Evolutionary conservation across 192 early-diverging fungal species (phyloP).

Genomic region (Podila clonocystis): DNA sequence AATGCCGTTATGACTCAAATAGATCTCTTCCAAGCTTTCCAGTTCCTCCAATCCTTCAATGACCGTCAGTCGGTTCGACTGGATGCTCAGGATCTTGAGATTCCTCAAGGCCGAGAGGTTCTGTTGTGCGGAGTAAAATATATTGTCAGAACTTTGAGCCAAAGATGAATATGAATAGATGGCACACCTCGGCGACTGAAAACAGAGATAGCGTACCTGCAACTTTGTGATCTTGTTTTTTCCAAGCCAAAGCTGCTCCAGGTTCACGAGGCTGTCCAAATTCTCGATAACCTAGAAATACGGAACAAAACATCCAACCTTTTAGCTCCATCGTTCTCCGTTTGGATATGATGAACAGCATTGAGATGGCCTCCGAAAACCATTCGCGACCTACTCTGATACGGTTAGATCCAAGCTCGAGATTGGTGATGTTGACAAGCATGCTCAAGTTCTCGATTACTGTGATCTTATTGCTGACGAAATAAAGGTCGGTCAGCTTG

Average conservation of each 20-base stretch:
- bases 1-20: conserved; percentile 93
- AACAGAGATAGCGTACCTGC: conserved; percentile 57
- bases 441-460: conserved; percentile 78
- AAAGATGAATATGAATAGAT: background rate
- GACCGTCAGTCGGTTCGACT: conserved; percentile 87
- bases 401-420: conserved; percentile 96
- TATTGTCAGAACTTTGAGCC: background rate
- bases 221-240: conserved; percentile 96
- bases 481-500: conserved; percentile 81
- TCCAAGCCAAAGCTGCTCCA: conserved; percentile 94
- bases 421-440: conserved; percentile 75
- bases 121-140: conserved; percentile 32
- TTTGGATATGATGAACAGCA: too few relatives aligned
- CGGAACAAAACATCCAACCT: background rate
- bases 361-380: too few relatives aligned
- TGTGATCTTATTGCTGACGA: conserved; percentile 94
- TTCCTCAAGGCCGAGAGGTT: conserved; percentile 70
- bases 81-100: conserved; percentile 77
- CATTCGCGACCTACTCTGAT: conserved; percentile 70
- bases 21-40: conserved; percentile 85
- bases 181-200: too few relatives aligned
- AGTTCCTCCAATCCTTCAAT: conserved; percentile 81
- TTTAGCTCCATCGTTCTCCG: background rate
- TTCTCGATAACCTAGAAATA: conserved; percentile 76
- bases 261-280: conserved; percentile 78